phyloP scores from a whole-genome alignment of 1,284 basidiomycete species.

The Coriolopsis trogii region DNA sequence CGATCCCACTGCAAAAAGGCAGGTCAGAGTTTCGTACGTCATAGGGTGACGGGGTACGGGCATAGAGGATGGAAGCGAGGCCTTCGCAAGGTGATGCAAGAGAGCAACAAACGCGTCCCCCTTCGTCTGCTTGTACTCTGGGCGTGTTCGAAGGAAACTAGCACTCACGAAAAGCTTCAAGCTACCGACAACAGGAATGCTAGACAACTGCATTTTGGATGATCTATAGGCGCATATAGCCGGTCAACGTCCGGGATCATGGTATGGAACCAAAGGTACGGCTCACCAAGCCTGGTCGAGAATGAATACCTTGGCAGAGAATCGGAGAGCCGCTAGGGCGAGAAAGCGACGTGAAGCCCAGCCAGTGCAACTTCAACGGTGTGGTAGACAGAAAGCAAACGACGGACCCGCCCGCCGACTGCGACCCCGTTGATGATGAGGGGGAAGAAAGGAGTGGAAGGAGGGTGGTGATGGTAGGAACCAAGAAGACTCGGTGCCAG shows the following conservation, averaged over 20 bases:
- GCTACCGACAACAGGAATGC: conserved; percentile 45
- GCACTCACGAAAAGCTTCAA: conserved; percentile 55
- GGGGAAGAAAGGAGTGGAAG: conserved; percentile 23
- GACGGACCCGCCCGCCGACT: conserved; percentile 54
- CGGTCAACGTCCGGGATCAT: conserved; percentile 5
- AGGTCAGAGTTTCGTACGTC: no score
- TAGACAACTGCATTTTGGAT: conserved; percentile 24
- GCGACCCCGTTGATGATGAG: conserved; percentile 32
- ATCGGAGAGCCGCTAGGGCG: conserved; percentile 50
- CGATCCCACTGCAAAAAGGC: conserved; percentile 61
- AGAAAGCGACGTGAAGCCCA: conserved; percentile 32
- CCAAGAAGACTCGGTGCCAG: conserved; percentile 17
- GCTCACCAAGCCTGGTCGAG: conserved; percentile 25
- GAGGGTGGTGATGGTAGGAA: conserved; percentile 23
- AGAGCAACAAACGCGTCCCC: background rate
- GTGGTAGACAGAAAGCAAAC: conserved; percentile 24
- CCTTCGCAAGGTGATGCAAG: no score
- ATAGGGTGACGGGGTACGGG: background rate
- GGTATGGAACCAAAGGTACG: background rate
- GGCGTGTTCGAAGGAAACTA: background rate
- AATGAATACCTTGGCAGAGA: conserved; percentile 30
- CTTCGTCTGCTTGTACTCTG: no score
- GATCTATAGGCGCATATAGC: conserved; percentile 1
- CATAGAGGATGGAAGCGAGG: no score
- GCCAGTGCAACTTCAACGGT: conserved; percentile 31